Evolutionary conservation across 1,284 basidiomycete genomes (phyloP), one percentile per base, ranked within the genome.

Genomic region (Waitea zeae): DNA sequence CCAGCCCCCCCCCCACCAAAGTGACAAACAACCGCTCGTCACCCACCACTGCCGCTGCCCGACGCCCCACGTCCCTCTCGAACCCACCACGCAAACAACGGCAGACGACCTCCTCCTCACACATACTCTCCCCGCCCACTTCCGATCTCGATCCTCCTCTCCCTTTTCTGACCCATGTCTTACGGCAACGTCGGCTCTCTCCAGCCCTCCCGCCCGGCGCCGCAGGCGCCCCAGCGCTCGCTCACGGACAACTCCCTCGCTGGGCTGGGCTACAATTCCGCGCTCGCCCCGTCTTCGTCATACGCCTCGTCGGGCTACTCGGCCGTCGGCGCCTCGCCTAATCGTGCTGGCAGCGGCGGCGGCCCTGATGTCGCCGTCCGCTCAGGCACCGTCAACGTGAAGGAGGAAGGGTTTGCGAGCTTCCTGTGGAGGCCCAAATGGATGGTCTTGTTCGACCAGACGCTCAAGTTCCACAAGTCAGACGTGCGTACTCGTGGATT

Each of bases 341-440:
- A 69, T 49, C 64, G 74, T 40, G 9, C 7, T 7, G 24, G 24
- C 24, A 26, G n/a, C 24, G 9, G n/a, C 24, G 24, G 24, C 24
- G 24, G 24, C 24, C 9, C 7, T n/a, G n/a, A n/a, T n/a, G 48
- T 51, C 35, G 56, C 80, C 35, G 60, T 88, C 19, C 58, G 80
- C 34, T 62, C 59, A 37, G 89, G 88, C 4, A 56, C 58, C 15
- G 84, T 83, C 27, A 78, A 66, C 48, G 62, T 92, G 43, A 93
- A 93, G 62, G 89, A 92, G 52, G 87, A 92, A 38, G 80, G 84
- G 0, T 70, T 95, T 43, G 72, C 86, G 12, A 87, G 82, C 42
- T 92, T 87, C 70, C 69, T 96, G 37, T 97, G 93, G 81, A 76
- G 80, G 52, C 76, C 84, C 49, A 81, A 87, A 49, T 97, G 83